Conservation (phyloP, 2,329 filamentous ascomycete genomes). For the Fusarium palustre region DNA sequence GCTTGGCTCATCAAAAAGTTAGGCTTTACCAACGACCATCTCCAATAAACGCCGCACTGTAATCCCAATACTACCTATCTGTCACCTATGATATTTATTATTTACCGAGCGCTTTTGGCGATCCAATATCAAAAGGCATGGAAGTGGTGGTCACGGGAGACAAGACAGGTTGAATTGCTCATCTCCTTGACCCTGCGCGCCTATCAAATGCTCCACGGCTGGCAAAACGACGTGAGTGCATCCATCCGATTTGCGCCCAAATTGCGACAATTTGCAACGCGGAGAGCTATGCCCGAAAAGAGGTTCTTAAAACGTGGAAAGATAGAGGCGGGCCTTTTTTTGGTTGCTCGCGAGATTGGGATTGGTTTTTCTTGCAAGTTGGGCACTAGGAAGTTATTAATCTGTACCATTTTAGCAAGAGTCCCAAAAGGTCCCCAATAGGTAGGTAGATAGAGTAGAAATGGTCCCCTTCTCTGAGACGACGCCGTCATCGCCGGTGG, state of each 20-base stretch:
- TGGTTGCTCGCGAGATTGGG: conserved; percentile 36
- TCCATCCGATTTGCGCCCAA: conserved; percentile 17
- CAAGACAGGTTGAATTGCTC: conserved; percentile 35
- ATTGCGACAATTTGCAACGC: conserved; percentile 38
- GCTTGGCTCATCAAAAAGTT: conserved; percentile 24
- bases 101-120: conserved; percentile 17
- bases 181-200: conserved; percentile 28
- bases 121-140: conserved; percentile 28
- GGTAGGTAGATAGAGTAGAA: conserved; percentile 11
- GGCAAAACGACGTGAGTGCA: conserved; percentile 13
- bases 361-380: conserved; percentile 1
- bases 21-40: conserved; percentile 7
- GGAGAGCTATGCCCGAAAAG: conserved; percentile 34
- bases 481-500: conserved; percentile 29
- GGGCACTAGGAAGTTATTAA: conserved; percentile 29
- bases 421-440: conserved; percentile 15
- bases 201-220: conserved; percentile 29
- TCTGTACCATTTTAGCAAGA: conserved; percentile 10
- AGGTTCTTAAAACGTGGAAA: conserved; percentile 27
- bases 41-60: conserved; percentile 14
- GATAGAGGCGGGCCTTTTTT: conserved; percentile 20
- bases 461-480: conserved; percentile 20
- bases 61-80: conserved; percentile 21
- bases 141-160: conserved; percentile 25
- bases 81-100: conserved; percentile 19